phyloP scores from a whole-genome alignment of 805 yeast genomes.

The Cyberlindnera euphorbiiphila region DNA sequence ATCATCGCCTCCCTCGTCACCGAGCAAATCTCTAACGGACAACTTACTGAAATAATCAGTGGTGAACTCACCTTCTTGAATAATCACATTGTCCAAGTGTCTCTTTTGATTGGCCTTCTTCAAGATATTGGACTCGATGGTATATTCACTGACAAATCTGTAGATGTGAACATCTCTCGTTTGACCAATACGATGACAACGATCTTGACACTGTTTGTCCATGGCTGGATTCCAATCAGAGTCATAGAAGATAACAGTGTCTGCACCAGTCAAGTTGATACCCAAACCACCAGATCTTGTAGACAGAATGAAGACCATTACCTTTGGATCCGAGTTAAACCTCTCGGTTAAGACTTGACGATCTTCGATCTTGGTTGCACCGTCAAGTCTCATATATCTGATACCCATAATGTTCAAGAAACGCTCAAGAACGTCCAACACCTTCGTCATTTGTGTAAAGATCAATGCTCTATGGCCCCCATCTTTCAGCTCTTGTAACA shows the following conservation, averaged over 20 bases:
- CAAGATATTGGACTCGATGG: slow-evolving; percentile 92
- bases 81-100: slow-evolving; percentile 88
- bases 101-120: slow-evolving; percentile 93
- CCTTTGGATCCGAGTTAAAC: slow-evolving; percentile 79
- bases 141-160: slow-evolving; percentile 91
- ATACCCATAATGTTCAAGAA: slow-evolving; percentile 93
- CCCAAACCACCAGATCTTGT: slow-evolving; percentile 99
- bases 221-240: slow-evolving; percentile 99
- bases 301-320: slow-evolving; percentile 88
- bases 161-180: slow-evolving; percentile 97
- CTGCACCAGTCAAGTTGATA: slow-evolving; percentile 96
- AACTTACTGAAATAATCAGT: slow-evolving; percentile 91
- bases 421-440: slow-evolving; percentile 87
- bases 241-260: slow-evolving; percentile 95
- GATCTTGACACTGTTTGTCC: slow-evolving; percentile 99
- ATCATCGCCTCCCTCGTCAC: slow-evolving; percentile 33
- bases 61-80: slow-evolving; percentile 97
- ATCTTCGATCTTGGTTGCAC: slow-evolving; percentile 96
- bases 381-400: slow-evolving; percentile 91
- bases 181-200: slow-evolving; percentile 99
- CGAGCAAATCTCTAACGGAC: slow-evolving; percentile 81
- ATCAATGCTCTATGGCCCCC: slow-evolving; percentile 92
- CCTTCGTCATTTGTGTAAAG: slow-evolving; percentile 98
- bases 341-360: slow-evolving; percentile 91
- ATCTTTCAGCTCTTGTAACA: slow-evolving; percentile 72